phyloP scores from a whole-genome alignment of 179 eudicot genomes.

The Beta corolliflora region DNA sequence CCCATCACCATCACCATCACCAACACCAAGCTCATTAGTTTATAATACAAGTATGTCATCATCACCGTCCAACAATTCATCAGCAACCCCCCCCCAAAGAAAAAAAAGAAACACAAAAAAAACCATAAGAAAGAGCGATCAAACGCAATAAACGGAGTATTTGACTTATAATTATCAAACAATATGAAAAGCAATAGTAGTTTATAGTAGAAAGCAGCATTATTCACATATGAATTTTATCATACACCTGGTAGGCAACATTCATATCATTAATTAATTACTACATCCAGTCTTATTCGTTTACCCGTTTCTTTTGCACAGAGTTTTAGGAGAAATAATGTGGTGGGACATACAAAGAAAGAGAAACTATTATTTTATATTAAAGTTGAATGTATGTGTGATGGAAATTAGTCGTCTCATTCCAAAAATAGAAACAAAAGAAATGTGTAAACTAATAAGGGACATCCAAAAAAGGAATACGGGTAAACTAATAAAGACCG shows the following conservation, averaged over 20 bases:
- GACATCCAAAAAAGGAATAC: too few relatives aligned
- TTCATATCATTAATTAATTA: too few relatives aligned
- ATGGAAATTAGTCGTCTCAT: too few relatives aligned
- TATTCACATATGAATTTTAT: background rate
- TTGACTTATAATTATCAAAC: background rate
- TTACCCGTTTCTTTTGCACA: too few relatives aligned
- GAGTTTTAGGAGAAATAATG: too few relatives aligned
- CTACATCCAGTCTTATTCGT: too few relatives aligned
- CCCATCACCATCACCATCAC: background rate
- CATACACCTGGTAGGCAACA: background rate
- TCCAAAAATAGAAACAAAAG: too few relatives aligned
- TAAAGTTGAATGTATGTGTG: too few relatives aligned
- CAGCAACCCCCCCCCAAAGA: background rate
- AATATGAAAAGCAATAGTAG: background rate
- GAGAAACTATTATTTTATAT: too few relatives aligned
- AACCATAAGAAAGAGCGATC: background rate
- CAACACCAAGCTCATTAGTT: background rate
- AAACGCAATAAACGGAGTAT: background rate
- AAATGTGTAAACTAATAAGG: too few relatives aligned
- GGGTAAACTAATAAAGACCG: too few relatives aligned
- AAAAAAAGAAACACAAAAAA: background rate
- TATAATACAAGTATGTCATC: background rate
- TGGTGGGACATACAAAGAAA: too few relatives aligned
- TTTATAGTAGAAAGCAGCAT: constrained; percentile 1
- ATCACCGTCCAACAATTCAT: constrained; percentile 7